phyloP scores from a whole-genome alignment of 305 asterid species.

The Solanum hybrid region DNA sequence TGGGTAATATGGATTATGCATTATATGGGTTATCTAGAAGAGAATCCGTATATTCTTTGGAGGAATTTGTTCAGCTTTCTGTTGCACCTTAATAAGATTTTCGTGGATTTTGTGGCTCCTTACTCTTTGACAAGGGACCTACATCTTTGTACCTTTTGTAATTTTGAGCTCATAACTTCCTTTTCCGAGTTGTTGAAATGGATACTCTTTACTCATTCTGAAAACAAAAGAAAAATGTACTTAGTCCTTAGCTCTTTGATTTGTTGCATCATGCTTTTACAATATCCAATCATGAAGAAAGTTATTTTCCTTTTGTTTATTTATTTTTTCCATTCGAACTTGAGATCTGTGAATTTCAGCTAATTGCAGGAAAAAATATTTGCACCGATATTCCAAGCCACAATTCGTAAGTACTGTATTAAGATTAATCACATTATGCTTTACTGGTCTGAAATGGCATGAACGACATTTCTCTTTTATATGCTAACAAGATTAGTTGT shows the following conservation, averaged over 20 bases:
- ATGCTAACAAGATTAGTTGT: conserved; percentile 11
- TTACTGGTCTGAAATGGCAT: conserved; percentile 6
- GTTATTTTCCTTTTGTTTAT: neutral
- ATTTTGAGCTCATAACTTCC: neutral
- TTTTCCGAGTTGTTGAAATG: neutral
- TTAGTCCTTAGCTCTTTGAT: neutral
- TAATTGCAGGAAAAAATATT: conserved; percentile 58
- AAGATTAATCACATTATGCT: conserved; percentile 1
- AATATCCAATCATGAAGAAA: neutral
- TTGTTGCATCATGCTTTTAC: neutral
- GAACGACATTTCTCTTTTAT: neutral
- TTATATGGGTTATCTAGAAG: neutral
- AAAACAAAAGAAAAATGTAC: neutral
- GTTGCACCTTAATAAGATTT: neutral
- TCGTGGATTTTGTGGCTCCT: neutral
- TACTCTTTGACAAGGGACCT: neutral
- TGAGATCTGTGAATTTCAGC: conserved; percentile 29
- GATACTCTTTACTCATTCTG: neutral
- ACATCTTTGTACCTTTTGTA: neutral
- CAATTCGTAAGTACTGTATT: conserved; percentile 43
- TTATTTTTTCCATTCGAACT: neutral
- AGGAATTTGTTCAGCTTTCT: neutral
- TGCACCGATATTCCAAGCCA: conserved; percentile 72
- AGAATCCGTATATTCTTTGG: neutral
- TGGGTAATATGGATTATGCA: neutral